Evolutionary conservation across 495 filamentous ascomycete species (phyloP), one percentile per base, ranked within the genome.

Genomic region (Neurospora intermedia): DNA sequence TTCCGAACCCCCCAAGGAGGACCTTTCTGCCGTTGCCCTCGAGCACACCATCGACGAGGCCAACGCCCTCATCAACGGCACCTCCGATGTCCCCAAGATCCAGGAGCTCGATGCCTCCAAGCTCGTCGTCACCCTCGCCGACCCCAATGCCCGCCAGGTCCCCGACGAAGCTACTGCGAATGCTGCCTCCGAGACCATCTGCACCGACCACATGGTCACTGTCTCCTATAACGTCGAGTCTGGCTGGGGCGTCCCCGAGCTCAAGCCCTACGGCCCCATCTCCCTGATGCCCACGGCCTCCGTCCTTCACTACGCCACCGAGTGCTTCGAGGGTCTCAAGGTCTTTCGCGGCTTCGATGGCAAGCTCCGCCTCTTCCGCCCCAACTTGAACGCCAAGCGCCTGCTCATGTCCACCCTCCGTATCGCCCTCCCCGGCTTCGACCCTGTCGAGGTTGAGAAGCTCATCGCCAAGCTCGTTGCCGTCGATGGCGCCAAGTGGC

Each of bases 241-340:
- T 18, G 94, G 94, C 75, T 98, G 94, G 94, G 84, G 85, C 18
- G 87, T 89, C 0, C 95, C 94, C 16, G 87, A 93, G 74, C 84
- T 98, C 59, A 88, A 88, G 76, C 93, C 94, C 1, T 96, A 91
- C 81, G 90, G 91, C 70, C 93, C 93, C 38, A 84, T 98, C 39
- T 87, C 87, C 75, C 87, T 98, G 78, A 91, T 93, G 82, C 94
- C 94, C 8, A 94, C 91, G 16, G 91, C 94, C 18, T 92, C 90
- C n/a, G 88, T 89, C 39, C 88, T 97, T 45, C 93, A 97, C 84
- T 97, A 97, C 80, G 94, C 94, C 18, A 96, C 92, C 45, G 91
- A 95, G 77, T 97, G 94, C 82, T 97, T 97, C 83, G 94, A 97
- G 81, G 94, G 94, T 41, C 86, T 96, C 83, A 97, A 96, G 81